Percentiles rank a stretch among this genome's conserved stretches.
These are phyloP conservation scores for Xerocomellus amylosporus DNA, from an alignment of 768 basidiomycete species.

Conservation along the genomic window DNA sequence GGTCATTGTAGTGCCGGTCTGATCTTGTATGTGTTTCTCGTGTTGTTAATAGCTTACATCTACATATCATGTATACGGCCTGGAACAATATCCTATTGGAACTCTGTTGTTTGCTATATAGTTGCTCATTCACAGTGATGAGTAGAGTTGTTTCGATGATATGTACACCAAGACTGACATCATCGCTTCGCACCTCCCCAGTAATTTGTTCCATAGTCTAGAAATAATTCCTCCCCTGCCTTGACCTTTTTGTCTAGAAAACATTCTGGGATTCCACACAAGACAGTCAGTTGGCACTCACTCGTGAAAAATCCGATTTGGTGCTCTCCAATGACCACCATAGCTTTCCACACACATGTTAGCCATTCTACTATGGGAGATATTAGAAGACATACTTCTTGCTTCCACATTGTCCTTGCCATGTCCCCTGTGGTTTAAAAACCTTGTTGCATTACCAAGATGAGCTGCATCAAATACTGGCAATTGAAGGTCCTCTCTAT, in stretches of 20 bases:
- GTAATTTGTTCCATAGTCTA: constrained; percentile 34
- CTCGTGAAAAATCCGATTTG: constrained; percentile 38
- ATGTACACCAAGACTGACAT: too few relatives aligned
- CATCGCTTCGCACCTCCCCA: constrained; percentile 12
- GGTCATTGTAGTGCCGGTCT: constrained; percentile 35
- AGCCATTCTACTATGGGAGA: not conserved
- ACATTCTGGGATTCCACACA: not conserved
- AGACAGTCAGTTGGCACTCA: constrained; percentile 17
- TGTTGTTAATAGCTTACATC: not conserved
- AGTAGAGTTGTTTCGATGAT: not conserved
- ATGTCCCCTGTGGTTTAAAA: constrained; percentile 36
- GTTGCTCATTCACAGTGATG: not conserved
- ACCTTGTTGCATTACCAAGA: constrained; percentile 45
- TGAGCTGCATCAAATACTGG: constrained; percentile 37
- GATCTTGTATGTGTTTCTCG: not conserved
- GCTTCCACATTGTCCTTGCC: constrained; percentile 22
- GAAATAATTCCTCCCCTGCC: constrained; percentile 33
- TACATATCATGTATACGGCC: not conserved
- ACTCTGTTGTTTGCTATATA: not conserved
- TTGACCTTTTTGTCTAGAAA: constrained; percentile 26
- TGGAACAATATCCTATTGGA: not conserved
- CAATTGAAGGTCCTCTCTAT: not conserved
- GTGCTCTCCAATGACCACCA: constrained; percentile 33
- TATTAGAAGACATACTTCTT: constrained; percentile 19
- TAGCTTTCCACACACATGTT: constrained; percentile 13